These are phyloP conservation scores for Neurospora sp. DNA, from an alignment of 495 filamentous ascomycete genomes.

Conservation along the genomic window DNA sequence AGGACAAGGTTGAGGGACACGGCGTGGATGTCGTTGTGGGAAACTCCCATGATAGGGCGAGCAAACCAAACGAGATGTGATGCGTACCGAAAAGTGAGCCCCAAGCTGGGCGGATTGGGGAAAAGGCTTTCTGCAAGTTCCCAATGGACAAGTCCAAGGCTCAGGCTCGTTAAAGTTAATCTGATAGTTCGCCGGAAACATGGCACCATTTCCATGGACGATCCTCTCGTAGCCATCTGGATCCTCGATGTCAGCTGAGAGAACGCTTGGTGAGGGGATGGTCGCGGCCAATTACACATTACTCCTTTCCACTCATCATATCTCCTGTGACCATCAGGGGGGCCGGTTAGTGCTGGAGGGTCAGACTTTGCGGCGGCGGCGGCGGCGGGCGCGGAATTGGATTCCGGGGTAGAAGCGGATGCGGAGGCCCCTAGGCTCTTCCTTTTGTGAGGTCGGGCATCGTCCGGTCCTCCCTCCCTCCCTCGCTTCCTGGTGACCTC, in stretches of 20 bases:
- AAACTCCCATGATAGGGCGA: neutral
- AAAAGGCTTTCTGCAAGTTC: conserved; percentile 8
- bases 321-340: neutral
- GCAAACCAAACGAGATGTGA: neutral
- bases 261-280: too few relatives aligned
- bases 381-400: neutral
- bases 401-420: too few relatives aligned
- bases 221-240: neutral
- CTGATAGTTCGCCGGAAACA: conserved; percentile 14
- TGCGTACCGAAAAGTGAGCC: conserved; percentile 12
- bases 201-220: too few relatives aligned
- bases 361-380: neutral
- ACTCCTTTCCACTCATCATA: conserved; percentile 10
- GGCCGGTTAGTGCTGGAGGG: neutral
- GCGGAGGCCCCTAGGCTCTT: too few relatives aligned
- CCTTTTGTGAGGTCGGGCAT: too few relatives aligned
- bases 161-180: neutral
- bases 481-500: too few relatives aligned
- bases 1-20: neutral
- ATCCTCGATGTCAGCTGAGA: too few relatives aligned
- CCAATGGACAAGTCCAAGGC: conserved; percentile 15
- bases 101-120: conserved; percentile 5
- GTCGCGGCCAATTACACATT: neutral
- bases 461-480: too few relatives aligned
- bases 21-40: neutral